phyloP scores from a whole-genome alignment of 2,329 filamentous ascomycete species.

The Sordariomycetes sp. region DNA sequence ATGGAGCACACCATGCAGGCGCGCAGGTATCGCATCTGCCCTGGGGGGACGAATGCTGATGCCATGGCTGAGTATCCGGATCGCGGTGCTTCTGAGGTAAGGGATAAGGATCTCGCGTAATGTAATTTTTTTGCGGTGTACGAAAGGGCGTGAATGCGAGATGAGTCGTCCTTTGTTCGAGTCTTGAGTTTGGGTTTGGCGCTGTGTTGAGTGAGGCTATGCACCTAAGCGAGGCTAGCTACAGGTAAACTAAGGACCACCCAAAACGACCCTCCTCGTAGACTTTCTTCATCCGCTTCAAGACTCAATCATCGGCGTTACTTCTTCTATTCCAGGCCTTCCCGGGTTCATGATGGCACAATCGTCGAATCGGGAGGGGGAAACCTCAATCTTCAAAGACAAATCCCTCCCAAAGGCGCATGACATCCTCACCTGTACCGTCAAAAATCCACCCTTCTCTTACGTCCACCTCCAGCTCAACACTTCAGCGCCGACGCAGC shows the following conservation, averaged over 20 bases:
- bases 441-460: constrained; percentile 42
- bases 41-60: constrained; percentile 47
- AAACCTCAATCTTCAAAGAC: constrained; percentile 18
- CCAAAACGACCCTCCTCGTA: too few relatives aligned
- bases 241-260: too few relatives aligned
- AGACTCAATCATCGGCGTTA: too few relatives aligned
- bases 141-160: neutral
- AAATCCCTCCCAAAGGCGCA: constrained; percentile 30
- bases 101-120: too few relatives aligned
- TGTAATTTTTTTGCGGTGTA: too few relatives aligned
- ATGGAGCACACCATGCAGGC: constrained; percentile 99
- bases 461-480: constrained; percentile 47
- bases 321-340: too few relatives aligned
- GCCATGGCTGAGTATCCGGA: neutral
- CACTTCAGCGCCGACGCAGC: constrained; percentile 13
- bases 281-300: too few relatives aligned
- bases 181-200: neutral
- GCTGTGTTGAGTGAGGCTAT: too few relatives aligned
- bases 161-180: neutral
- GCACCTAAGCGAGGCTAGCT: neutral
- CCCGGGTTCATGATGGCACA: too few relatives aligned
- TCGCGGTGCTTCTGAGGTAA: neutral
- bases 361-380: too few relatives aligned
- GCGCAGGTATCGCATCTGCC: constrained; percentile 77
- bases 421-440: constrained; percentile 40